These are phyloP conservation scores for Mycogone perniciosa DNA, from an alignment of 2,329 filamentous ascomycete genomes.

Conservation along the genomic window DNA sequence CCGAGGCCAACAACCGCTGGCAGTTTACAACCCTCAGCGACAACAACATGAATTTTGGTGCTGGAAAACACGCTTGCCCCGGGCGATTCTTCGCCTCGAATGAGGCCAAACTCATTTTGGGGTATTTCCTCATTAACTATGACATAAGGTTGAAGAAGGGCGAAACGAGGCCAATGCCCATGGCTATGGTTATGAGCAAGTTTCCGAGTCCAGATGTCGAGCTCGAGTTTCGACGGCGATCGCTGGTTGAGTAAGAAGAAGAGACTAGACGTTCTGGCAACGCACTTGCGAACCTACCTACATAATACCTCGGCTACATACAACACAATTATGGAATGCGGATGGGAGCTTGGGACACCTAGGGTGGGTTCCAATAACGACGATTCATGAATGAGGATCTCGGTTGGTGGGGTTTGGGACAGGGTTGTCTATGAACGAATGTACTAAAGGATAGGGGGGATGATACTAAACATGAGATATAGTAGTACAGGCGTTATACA, in stretches of 20 bases:
- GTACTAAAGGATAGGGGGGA: no score
- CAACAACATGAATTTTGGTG: conserved; percentile 41
- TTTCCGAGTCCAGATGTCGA: conserved; percentile 34
- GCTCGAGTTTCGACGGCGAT: conserved; percentile 34
- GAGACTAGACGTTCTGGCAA: background rate
- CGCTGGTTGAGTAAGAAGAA: conserved; percentile 16
- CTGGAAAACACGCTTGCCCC: conserved; percentile 42
- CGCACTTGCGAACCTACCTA: background rate
- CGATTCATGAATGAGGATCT: no score
- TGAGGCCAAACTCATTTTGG: conserved; percentile 40
- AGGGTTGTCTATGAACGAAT: no score
- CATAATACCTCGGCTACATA: background rate
- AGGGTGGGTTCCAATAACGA: no score
- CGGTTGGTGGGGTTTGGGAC: no score
- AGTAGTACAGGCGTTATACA: no score
- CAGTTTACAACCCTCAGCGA: conserved; percentile 39
- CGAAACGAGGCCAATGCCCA: conserved; percentile 32
- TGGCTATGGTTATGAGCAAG: conserved; percentile 35
- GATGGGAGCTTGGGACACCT: no score
- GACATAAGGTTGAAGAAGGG: conserved; percentile 36
- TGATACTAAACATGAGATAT: no score
- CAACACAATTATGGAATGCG: no score
- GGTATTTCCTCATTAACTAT: conserved; percentile 37
- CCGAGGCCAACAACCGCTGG: conserved; percentile 33
- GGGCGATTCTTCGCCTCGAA: conserved; percentile 43